Evolutionary conservation across 495 filamentous ascomycete species (phyloP).

Genomic region (Daldinia grandis): DNA sequence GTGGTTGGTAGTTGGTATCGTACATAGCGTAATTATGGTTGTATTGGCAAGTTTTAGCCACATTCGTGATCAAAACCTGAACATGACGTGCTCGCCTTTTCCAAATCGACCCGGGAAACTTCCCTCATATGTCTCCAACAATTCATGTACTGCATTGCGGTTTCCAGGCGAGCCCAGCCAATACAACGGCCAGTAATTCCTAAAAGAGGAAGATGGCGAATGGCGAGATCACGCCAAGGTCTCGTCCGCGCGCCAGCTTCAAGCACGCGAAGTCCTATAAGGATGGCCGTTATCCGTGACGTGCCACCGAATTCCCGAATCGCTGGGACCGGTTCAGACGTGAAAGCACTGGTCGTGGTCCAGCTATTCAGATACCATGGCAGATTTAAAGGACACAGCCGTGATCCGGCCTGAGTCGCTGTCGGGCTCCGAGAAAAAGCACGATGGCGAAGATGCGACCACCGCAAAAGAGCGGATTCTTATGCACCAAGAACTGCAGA

Average conservation of each 20-base stretch:
- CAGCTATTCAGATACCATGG: constrained; percentile 9
- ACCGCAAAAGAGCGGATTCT: constrained; percentile 23
- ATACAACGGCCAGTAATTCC: constrained; percentile 15
- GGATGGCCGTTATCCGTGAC: not conserved
- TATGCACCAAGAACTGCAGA: constrained; percentile 23
- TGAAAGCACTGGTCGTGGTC: not conserved
- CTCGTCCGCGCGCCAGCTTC: not conserved
- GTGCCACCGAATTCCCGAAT: not conserved
- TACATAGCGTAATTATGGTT: constrained; percentile 8
- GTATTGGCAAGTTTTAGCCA: constrained; percentile 11
- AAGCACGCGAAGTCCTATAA: constrained; percentile 7
- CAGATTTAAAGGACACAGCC: constrained; percentile 22
- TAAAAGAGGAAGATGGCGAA: constrained; percentile 21
- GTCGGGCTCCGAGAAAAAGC: constrained; percentile 23
- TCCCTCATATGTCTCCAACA: constrained; percentile 12
- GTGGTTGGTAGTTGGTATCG: constrained; percentile 12
- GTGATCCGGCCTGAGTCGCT: constrained; percentile 24
- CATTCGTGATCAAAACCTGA: constrained; percentile 16
- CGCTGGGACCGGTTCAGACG: not conserved
- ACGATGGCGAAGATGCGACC: constrained; percentile 6
- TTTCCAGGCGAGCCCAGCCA: not conserved
- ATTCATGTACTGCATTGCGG: constrained; percentile 1
- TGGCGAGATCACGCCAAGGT: constrained; percentile 31
- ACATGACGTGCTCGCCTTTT: constrained; percentile 20
- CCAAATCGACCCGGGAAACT: constrained; percentile 9